Percentiles rank a stretch among this genome's conserved stretches.
phyloP scores from a whole-genome alignment of 163 green algal species.

The Chlamydomonas reinhardtii region DNA sequence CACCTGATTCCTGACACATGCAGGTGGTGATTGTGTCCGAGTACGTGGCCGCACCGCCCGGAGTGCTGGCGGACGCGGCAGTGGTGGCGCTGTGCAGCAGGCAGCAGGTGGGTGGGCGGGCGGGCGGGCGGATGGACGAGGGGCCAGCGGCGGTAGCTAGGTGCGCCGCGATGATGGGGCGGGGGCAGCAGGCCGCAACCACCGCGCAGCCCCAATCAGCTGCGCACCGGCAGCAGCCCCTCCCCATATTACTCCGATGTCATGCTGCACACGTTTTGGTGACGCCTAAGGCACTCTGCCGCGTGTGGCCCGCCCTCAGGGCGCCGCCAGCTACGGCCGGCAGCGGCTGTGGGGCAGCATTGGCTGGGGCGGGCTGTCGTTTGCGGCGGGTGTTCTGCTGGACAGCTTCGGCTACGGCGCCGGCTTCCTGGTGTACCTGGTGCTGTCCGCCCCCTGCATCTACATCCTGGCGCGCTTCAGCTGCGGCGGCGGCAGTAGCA shows the following conservation, averaged over 20 bases:
- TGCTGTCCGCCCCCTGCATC: background rate
- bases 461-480: background rate
- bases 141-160: too few species aligned
- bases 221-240: too few species aligned
- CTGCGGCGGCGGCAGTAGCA: background rate
- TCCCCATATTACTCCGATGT: too few species aligned
- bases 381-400: background rate
- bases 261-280: too few species aligned
- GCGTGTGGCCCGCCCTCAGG: too few species aligned
- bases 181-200: too few species aligned
- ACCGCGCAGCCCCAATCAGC: too few species aligned
- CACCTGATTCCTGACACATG: too few species aligned
- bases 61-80: background rate
- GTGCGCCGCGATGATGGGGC: too few species aligned
- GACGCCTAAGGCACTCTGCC: too few species aligned
- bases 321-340: background rate
- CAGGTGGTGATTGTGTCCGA: background rate
- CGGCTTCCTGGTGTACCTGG: background rate
- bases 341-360: slow-evolving; percentile 19
- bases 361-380: slow-evolving; percentile 11
- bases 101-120: too few species aligned
- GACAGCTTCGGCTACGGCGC: background rate
- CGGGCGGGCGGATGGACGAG: too few species aligned
- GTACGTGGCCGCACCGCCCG: background rate
- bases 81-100: background rate